Base-by-base conservation (phyloP, 345 rosid species). In the Abelmoschus esculentus region DNA sequence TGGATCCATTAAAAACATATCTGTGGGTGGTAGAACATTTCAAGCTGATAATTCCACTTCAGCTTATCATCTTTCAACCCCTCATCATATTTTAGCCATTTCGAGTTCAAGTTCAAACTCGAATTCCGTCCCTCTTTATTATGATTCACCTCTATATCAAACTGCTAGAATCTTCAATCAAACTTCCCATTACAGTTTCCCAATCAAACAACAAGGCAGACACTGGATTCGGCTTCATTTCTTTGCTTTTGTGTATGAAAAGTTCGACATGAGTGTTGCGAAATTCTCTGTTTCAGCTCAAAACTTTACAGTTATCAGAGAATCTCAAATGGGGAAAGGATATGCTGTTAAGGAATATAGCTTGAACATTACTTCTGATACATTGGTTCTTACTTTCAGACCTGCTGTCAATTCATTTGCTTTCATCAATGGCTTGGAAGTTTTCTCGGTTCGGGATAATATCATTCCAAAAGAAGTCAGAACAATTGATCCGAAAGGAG, bases 211-310 rank as follows among this genome's bases (percentile, higher is more conserved):
- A 68, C 70, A 42, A 5, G 96, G 97, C 12, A 79, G 90, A 65
- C 84, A 83, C 76, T 79, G 81, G 74, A 73, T 93, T 63, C 96
- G 98, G 47, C 90, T 93, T 22, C 82, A 93, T 82, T 84, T 93
- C 79, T 82, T 58, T 74, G 92, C 93, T n/a, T 85, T 83, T 17
- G 71, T 53, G 17, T 55, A 54, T 12, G 36, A 73, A 47, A 72
- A 73, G 31, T 83, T 69, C 67, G 79, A 90, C 70, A 67, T 85
- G 72, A 87, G 83, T 74, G 6, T 4, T 0, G 89, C 97, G 2
- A 81, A 80, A 55, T 93, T 93, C 90, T 86, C 90, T 2, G 88
- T 93, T 55, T 80, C 76, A 6, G 75, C 92, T 26, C 93, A 90
- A 60, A 85, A 83, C 14, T 82, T 90, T 77, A 86, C 82, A 60